Evolutionary conservation across 257 asterid genomes (phyloP).

Genomic region (Cynanchum wilfordii): DNA sequence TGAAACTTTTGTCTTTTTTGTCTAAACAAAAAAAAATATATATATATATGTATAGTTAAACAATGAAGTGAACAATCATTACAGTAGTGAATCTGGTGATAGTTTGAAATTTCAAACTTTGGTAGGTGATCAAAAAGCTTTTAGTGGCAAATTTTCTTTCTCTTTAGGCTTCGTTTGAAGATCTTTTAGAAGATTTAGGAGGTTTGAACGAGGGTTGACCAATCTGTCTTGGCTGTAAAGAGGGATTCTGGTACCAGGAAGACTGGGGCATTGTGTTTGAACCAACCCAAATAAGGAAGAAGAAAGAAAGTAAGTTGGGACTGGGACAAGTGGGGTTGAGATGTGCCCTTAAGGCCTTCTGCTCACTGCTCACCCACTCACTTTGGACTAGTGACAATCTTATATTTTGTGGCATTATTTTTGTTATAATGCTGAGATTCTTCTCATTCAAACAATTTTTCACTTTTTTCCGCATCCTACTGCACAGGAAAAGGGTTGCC

Average conservation of each 20-base stretch:
- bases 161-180: not conserved
- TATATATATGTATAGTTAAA: too few relatives aligned
- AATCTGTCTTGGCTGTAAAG: conserved; percentile 16
- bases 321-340: conserved; percentile 13
- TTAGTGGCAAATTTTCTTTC: too few relatives aligned
- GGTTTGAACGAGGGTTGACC: conserved; percentile 3
- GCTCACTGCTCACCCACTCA: too few relatives aligned
- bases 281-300: not conserved
- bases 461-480: not conserved
- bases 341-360: not conserved
- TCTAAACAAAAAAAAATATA: too few relatives aligned
- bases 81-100: too few relatives aligned
- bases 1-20: too few relatives aligned
- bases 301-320: not conserved
- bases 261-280: not conserved
- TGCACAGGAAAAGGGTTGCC: conserved; percentile 1
- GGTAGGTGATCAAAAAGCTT: too few relatives aligned
- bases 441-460: not conserved
- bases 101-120: too few relatives aligned
- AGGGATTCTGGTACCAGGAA: not conserved
- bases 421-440: too few relatives aligned
- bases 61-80: too few relatives aligned
- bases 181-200: not conserved
- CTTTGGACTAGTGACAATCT: too few relatives aligned
- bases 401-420: too few relatives aligned